phyloP scores from a whole-genome alignment of 805 yeast genomes.

The Zygotorulaspora sp. region DNA sequence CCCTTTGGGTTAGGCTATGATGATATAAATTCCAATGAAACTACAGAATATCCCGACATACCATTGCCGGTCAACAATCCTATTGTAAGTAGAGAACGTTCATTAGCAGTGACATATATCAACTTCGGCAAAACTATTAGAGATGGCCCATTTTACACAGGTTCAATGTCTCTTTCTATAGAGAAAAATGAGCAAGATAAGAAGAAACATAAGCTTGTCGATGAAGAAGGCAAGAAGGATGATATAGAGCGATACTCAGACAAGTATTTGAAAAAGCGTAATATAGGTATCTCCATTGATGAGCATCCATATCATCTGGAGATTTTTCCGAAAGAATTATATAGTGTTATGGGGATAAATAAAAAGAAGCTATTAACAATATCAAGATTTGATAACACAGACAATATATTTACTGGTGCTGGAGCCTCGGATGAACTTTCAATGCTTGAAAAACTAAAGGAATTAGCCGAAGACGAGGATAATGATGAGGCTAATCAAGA shows the following conservation, averaged over 20 bases:
- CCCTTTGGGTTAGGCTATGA: conserved; percentile 73
- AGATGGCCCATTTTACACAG: conserved; percentile 67
- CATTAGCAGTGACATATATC: conserved; percentile 51
- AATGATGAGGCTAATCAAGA: conserved; percentile 34
- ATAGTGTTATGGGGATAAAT: conserved; percentile 63
- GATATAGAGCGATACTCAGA: conserved; percentile 82
- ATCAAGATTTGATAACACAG: conserved; percentile 32
- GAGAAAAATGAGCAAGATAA: conserved; percentile 19
- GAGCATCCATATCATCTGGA: conserved; percentile 71
- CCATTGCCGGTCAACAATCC: conserved; percentile 64
- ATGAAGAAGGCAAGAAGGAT: conserved; percentile 48
- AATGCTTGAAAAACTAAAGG: conserved; percentile 46
- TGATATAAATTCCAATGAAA: conserved; percentile 46
- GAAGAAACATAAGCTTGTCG: conserved; percentile 28
- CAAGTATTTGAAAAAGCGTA: conserved; percentile 63
- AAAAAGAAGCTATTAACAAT: conserved; percentile 47
- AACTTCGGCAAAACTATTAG: conserved; percentile 49
- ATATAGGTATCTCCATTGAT: conserved; percentile 64
- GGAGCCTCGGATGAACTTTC: conserved; percentile 30
- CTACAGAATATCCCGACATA: conserved; percentile 39
- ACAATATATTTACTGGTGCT: conserved; percentile 29
- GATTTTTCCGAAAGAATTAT: conserved; percentile 75
- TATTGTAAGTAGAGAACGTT: conserved; percentile 46
- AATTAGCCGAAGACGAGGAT: conserved; percentile 47
- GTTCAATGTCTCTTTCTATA: conserved; percentile 39